These are phyloP conservation scores for Lepidopterella palustris DNA, from an alignment of 495 filamentous ascomycete genomes.

Conservation along the genomic window DNA sequence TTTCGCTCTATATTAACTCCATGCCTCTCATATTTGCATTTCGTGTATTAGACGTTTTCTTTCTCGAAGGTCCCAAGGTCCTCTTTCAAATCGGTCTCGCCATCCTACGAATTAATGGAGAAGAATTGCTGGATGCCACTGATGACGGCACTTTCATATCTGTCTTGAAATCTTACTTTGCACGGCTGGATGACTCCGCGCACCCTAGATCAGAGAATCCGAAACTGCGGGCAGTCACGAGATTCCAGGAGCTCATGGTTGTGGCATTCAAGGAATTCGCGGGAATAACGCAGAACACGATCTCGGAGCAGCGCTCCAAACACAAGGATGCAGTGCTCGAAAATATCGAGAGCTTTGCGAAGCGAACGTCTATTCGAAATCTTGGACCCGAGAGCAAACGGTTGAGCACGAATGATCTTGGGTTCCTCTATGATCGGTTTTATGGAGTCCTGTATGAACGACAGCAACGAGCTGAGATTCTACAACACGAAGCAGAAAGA, in stretches of 20 bases:
- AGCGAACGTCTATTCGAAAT: constrained; percentile 91
- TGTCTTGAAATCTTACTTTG: constrained; percentile 90
- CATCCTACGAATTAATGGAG: constrained; percentile 94
- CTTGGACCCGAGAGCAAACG: constrained; percentile 92
- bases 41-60: constrained; percentile 93
- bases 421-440: constrained; percentile 86
- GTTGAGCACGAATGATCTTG: constrained; percentile 75
- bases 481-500: constrained; percentile 68
- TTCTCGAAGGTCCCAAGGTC: constrained; percentile 94
- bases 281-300: constrained; percentile 85
- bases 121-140: constrained; percentile 89
- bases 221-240: constrained; percentile 84
- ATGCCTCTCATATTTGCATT: constrained; percentile 98
- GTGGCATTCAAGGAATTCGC: constrained; percentile 98
- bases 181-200: constrained; percentile 85
- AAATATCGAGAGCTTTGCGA: constrained; percentile 95
- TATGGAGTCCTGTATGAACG: constrained; percentile 86
- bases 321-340: constrained; percentile 88
- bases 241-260: constrained; percentile 97
- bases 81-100: constrained; percentile 94
- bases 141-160: constrained; percentile 97
- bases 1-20: constrained; percentile 97
- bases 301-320: constrained; percentile 79
- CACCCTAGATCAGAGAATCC: constrained; percentile 92
- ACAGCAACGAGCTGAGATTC: constrained; percentile 69